Evolutionary conservation across 2,329 filamentous ascomycete genomes (phyloP).

Genomic region (Rhytidhysteron rufulum): DNA sequence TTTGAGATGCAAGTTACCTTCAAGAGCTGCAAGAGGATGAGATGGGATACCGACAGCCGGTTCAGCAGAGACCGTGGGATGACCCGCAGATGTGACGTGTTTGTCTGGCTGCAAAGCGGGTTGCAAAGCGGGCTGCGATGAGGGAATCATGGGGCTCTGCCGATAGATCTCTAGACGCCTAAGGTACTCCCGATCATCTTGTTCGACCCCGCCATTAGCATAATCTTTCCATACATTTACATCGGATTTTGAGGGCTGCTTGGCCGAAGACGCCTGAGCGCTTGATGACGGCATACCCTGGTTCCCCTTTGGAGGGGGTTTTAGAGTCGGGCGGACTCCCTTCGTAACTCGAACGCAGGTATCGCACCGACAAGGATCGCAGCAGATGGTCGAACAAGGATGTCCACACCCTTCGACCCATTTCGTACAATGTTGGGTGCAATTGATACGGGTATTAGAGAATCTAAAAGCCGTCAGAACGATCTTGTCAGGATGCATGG

Average conservation of each 20-base stretch:
- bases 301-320: background rate
- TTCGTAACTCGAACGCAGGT: constrained; percentile 20
- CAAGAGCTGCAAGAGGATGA: too few species aligned
- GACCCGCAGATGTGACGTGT: too few species aligned
- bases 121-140: too few species aligned
- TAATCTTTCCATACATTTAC: background rate
- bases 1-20: too few species aligned
- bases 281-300: background rate
- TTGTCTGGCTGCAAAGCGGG: too few species aligned
- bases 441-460: constrained; percentile 25
- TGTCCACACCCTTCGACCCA: constrained; percentile 23
- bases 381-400: constrained; percentile 24
- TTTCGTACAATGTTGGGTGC: constrained; percentile 25
- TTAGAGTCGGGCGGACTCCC: constrained; percentile 12
- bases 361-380: constrained; percentile 25
- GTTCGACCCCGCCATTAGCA: constrained; percentile 1
- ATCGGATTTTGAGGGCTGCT: constrained; percentile 1
- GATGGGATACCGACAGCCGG: too few species aligned
- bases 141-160: too few species aligned
- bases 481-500: background rate
- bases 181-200: background rate
- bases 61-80: too few species aligned
- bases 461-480: constrained; percentile 14
- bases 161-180: too few species aligned
- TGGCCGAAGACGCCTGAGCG: too few species aligned